Evolutionary conservation across 164 flowering plant genomes (phyloP), one percentile per base, ranked within the genome.

Genomic region (Cinnamomum micranthum): DNA sequence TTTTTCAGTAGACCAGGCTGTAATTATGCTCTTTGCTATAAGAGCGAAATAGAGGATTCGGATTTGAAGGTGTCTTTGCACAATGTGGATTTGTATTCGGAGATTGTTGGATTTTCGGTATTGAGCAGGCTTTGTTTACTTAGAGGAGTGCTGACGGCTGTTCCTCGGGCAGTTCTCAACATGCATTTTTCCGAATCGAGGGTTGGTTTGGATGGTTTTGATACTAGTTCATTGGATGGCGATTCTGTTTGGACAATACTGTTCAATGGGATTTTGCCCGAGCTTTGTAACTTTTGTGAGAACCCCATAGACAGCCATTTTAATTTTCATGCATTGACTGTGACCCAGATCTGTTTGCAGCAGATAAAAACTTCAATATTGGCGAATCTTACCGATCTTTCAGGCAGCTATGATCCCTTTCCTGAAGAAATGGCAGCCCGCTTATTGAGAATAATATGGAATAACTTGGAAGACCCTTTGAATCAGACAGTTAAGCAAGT

Each of bases 401-500:
- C 84, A 20, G 81, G 78, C 28, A 70, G 80, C 65, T 91, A 86
- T 80, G 85, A 84, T 72, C 95, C 91, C 19, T 81, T 96, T 31
- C 80, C 93, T 2, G 97, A 89, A 78, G 86, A 83, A 2, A 82
- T 90, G 87, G 93, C 88, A 7, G 55, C 83, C 27, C 87, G 93
- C 51, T 80, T 96, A 75, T 69, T 92, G 82, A 88, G 84, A 80
- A 90, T 94, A 50, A 86, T 96, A 76, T 96, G 99, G 99, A 92
- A 90, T 85, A 96, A 94, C 78, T 86, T 96, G 81, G 98, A 96
- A 82, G 99, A 96, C 82, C 94, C 98, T n/a, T 73, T 96, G 70
- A 96, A 89, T 80, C 99, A 96, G 86, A 93, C 98, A 1, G 99
- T 96, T 74, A 96, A 91, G 77, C 99, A 96, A 83, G 99, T 96